A percentile compares a stretch with the other conserved stretches of the same genome.
Evolutionary conservation across 2,329 filamentous ascomycete species (phyloP).

Genomic region (Diaporthe ilicicola): DNA sequence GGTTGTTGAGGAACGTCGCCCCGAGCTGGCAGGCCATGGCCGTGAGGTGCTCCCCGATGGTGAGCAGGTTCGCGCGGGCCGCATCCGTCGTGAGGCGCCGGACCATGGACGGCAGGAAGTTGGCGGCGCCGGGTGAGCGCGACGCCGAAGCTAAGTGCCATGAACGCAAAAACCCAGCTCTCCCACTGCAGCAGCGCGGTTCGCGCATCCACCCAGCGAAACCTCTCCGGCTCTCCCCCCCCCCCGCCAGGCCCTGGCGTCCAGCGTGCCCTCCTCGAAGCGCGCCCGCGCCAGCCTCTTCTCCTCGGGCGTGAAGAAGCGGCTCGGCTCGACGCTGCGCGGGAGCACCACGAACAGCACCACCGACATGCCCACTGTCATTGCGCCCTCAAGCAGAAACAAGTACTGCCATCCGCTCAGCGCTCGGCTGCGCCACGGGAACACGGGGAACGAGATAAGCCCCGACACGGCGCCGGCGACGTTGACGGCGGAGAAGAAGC

Average conservation of each 20-base stretch:
- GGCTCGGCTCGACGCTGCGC: slow-evolving; percentile 36
- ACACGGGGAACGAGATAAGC: slow-evolving; percentile 40
- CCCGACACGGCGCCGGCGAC: slow-evolving; percentile 40
- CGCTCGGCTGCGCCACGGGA: slow-evolving; percentile 35
- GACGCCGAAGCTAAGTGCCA: slow-evolving; percentile 40
- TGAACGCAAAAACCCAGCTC: slow-evolving; percentile 38
- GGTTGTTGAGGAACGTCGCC: slow-evolving; percentile 35
- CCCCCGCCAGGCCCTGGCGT: slow-evolving; percentile 22
- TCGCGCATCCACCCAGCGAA: slow-evolving; percentile 38
- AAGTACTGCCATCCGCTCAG: slow-evolving; percentile 41
- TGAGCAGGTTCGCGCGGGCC: slow-evolving; percentile 37
- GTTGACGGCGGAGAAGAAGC: slow-evolving; percentile 37
- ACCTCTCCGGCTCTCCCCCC: slow-evolving; percentile 22
- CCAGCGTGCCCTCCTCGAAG: slow-evolving; percentile 38
- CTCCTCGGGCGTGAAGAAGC: slow-evolving; percentile 39
- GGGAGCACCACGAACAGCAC: slow-evolving; percentile 37
- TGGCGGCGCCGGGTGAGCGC: slow-evolving; percentile 38
- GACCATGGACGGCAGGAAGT: slow-evolving; percentile 43
- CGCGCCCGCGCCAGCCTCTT: slow-evolving; percentile 38
- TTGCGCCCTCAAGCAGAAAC: slow-evolving; percentile 41
- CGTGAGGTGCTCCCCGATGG: slow-evolving; percentile 36
- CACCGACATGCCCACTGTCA: slow-evolving; percentile 36
- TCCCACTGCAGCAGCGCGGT: slow-evolving; percentile 37
- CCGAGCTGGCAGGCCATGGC: slow-evolving; percentile 35
- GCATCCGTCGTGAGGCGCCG: slow-evolving; percentile 46